Percentiles rank a stretch among this genome's conserved stretches.
Evolutionary conservation across 2,329 filamentous ascomycete genomes (phyloP).

Genomic region (Talaromyces sp.): DNA sequence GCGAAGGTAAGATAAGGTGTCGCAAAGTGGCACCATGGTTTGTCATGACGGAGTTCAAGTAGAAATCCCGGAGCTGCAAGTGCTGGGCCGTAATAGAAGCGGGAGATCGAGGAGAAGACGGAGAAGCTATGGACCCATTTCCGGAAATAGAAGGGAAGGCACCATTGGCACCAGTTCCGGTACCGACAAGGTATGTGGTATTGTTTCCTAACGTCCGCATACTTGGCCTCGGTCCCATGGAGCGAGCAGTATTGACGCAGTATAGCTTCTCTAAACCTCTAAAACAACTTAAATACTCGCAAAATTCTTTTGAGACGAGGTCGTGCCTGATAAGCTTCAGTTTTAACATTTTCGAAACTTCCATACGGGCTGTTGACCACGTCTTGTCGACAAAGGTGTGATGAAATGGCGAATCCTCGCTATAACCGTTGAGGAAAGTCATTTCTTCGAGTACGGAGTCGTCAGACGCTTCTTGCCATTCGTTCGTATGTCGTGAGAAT

Average conservation of each 20-base stretch:
- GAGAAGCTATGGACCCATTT: slow-evolving; percentile 19
- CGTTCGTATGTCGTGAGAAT: slow-evolving; percentile 52
- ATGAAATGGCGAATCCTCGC: slow-evolving; percentile 39
- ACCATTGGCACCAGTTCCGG: background rate
- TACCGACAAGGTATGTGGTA: slow-evolving; percentile 26
- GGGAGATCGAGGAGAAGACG: slow-evolving; percentile 18
- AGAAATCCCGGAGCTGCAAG: slow-evolving; percentile 39
- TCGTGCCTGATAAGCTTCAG: slow-evolving; percentile 52
- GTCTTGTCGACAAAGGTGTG: slow-evolving; percentile 55
- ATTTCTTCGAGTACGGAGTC: slow-evolving; percentile 43
- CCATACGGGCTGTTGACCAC: slow-evolving; percentile 43
- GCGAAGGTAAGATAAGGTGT: slow-evolving; percentile 56
- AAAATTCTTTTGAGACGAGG: slow-evolving; percentile 44
- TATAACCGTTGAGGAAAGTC: slow-evolving; percentile 49
- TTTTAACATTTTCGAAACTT: slow-evolving; percentile 27
- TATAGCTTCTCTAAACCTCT: slow-evolving; percentile 51
- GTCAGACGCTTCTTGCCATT: slow-evolving; percentile 47
- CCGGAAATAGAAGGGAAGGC: slow-evolving; percentile 25
- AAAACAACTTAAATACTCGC: slow-evolving; percentile 42
- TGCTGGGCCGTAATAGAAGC: background rate
- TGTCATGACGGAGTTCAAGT: slow-evolving; percentile 50
- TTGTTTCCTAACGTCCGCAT: slow-evolving; percentile 23
- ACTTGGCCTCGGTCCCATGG: slow-evolving; percentile 33
- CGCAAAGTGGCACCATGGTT: slow-evolving; percentile 52
- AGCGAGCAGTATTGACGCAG: slow-evolving; percentile 44